Conservation (phyloP, 2,329 filamentous ascomycete genomes). For the Calonectria naviculata region DNA sequence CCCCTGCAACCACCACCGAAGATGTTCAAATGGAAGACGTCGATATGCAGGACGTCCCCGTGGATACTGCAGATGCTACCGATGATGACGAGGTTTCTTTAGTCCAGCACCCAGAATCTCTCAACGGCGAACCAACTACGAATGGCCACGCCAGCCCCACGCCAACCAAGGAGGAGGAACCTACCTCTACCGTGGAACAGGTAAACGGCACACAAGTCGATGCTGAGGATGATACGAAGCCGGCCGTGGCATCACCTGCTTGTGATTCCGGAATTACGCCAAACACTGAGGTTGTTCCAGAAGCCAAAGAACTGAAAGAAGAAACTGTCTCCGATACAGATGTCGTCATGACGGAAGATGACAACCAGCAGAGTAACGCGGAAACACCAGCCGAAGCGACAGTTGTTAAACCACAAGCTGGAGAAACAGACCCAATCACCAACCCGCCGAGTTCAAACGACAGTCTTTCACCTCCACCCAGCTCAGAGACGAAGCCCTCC, state of each 20-base stretch:
- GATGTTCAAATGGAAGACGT: slow-evolving; percentile 38
- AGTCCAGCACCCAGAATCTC: slow-evolving; percentile 43
- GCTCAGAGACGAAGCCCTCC: slow-evolving; percentile 63
- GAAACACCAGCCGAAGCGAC: slow-evolving; percentile 36
- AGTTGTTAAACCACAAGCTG: slow-evolving; percentile 46
- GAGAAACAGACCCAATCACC: slow-evolving; percentile 57
- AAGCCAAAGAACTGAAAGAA: background rate
- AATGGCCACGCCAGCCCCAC: background rate
- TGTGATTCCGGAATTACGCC: background rate
- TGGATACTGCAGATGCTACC: slow-evolving; percentile 36
- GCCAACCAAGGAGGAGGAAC: background rate
- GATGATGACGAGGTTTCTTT: slow-evolving; percentile 50
- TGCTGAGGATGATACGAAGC: background rate
- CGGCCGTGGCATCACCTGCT: background rate
- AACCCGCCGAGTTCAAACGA: slow-evolving; percentile 55
- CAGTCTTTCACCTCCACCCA: slow-evolving; percentile 58
- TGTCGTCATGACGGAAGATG: slow-evolving; percentile 44
- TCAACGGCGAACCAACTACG: slow-evolving; percentile 26
- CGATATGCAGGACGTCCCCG: background rate
- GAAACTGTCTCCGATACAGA: slow-evolving; percentile 31
- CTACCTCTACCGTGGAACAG: background rate
- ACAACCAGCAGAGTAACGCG: slow-evolving; percentile 22
- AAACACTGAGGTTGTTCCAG: background rate
- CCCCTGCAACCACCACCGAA: slow-evolving; percentile 29
- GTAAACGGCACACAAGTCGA: background rate